A percentile compares a stretch with the other conserved stretches of the same genome.
These are phyloP conservation scores for Populus tomentosa DNA, from an alignment of 441 rosid species.

Conservation along the genomic window DNA sequence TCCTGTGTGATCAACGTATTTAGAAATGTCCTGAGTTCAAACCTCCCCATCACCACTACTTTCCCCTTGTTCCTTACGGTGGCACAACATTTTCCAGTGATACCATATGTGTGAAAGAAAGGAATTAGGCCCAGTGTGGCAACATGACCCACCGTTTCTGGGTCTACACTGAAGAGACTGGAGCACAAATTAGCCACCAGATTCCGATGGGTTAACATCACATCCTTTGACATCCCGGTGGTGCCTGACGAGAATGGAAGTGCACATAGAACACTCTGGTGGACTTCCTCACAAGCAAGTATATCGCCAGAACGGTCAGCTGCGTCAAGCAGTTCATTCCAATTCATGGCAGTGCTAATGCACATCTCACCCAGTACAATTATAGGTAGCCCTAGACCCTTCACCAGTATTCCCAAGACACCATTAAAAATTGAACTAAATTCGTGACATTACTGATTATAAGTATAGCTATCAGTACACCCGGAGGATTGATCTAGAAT, in stretches of 20 bases:
- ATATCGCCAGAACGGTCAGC: constrained; percentile 48
- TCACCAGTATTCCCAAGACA: constrained; percentile 39
- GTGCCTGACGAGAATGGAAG: constrained; percentile 97
- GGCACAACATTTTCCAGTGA: constrained; percentile 76
- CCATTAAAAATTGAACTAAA: not conserved
- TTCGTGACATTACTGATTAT: not conserved
- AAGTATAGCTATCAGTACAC: no score
- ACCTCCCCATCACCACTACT: constrained; percentile 74
- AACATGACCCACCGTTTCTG: constrained; percentile 55
- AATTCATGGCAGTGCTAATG: constrained; percentile 55
- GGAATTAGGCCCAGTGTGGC: constrained; percentile 68
- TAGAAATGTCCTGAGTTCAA: constrained; percentile 63
- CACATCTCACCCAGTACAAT: constrained; percentile 48
- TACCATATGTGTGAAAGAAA: constrained; percentile 84
- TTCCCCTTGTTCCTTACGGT: constrained; percentile 84
- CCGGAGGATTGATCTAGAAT: no score
- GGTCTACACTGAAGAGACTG: constrained; percentile 58
- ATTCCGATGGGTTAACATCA: constrained; percentile 76
- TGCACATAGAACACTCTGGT: constrained; percentile 71
- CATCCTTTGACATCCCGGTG: constrained; percentile 87
- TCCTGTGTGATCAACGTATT: constrained; percentile 66
- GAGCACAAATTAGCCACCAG: constrained; percentile 87
- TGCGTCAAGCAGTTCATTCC: constrained; percentile 64
- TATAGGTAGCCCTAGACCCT: constrained; percentile 45
- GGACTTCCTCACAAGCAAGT: constrained; percentile 27